Evolutionary conservation across 1,284 basidiomycete species (phyloP).

Genomic region (Pyrrhoderma lamaoense): DNA sequence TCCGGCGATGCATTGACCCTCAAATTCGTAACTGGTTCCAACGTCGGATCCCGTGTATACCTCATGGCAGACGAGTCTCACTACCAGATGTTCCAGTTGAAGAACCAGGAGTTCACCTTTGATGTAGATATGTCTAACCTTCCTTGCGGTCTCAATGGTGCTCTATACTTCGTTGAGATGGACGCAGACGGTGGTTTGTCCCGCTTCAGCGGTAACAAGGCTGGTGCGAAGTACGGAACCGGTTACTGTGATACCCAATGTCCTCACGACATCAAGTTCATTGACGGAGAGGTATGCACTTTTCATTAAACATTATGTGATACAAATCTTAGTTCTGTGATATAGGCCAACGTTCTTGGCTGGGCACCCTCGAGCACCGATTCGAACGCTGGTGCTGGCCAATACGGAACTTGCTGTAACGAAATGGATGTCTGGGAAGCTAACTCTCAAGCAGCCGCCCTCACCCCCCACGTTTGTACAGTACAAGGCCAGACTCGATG

Average conservation of each 20-base stretch:
- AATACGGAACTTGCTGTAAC: conserved; percentile 42
- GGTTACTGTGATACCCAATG: conserved; percentile 32
- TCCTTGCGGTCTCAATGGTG: conserved; percentile 44
- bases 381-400: conserved; percentile 38
- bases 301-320: neutral
- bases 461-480: conserved; percentile 42
- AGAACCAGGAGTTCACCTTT: conserved; percentile 51
- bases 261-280: conserved; percentile 31
- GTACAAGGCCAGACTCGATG: conserved; percentile 35
- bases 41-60: conserved; percentile 54
- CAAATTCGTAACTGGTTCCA: conserved; percentile 42
- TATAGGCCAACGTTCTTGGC: conserved; percentile 38
- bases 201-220: conserved; percentile 22
- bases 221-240: conserved; percentile 26
- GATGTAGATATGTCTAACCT: conserved; percentile 50
- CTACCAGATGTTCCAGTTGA: conserved; percentile 46
- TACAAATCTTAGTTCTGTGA: conserved; percentile 6
- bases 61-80: conserved; percentile 37
- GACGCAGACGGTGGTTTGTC: conserved; percentile 22
- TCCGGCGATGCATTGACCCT: conserved; percentile 41
- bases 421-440: conserved; percentile 57
- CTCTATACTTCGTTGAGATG: conserved; percentile 32
- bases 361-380: conserved; percentile 35
- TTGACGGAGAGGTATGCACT: conserved; percentile 31
- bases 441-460: conserved; percentile 40